Evolutionary conservation across 148 eudicot genomes (phyloP).

Genomic region (Rhododendron kiyosumense): DNA sequence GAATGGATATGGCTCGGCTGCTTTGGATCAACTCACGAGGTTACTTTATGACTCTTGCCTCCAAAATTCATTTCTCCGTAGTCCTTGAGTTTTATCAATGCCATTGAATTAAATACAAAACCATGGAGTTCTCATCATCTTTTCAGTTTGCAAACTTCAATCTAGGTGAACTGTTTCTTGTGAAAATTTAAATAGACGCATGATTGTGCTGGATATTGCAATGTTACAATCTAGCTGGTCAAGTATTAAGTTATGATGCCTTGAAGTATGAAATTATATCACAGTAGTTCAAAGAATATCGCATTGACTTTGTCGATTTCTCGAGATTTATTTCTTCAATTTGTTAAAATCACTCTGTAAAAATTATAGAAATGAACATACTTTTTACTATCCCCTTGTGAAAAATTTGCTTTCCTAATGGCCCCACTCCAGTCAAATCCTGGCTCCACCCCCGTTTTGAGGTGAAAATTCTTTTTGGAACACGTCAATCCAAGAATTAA

Average conservation of each 20-base stretch:
- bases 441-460: background rate
- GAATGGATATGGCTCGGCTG: constrained; percentile 92
- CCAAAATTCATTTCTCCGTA: background rate
- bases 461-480: background rate
- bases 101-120: background rate
- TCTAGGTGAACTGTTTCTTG: background rate
- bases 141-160: background rate
- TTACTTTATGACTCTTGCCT: constrained; percentile 8
- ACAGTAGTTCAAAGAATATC: too few relatives aligned
- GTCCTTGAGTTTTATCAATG: background rate
- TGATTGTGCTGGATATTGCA: background rate
- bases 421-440: background rate
- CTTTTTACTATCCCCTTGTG: background rate
- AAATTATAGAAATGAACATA: background rate
- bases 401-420: background rate
- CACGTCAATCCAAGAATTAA: background rate
- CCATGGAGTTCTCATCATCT: background rate
- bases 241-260: background rate
- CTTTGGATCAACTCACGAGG: constrained; percentile 76
- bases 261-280: too few relatives aligned
- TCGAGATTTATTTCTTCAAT: too few relatives aligned
- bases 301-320: too few relatives aligned
- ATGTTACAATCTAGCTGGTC: background rate
- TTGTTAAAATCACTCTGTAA: too few relatives aligned
- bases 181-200: background rate